Evolutionary conservation across 129 eudicot species (phyloP), one percentile per base, ranked within the genome.

Genomic region (Gnaphalium uliginosum): DNA sequence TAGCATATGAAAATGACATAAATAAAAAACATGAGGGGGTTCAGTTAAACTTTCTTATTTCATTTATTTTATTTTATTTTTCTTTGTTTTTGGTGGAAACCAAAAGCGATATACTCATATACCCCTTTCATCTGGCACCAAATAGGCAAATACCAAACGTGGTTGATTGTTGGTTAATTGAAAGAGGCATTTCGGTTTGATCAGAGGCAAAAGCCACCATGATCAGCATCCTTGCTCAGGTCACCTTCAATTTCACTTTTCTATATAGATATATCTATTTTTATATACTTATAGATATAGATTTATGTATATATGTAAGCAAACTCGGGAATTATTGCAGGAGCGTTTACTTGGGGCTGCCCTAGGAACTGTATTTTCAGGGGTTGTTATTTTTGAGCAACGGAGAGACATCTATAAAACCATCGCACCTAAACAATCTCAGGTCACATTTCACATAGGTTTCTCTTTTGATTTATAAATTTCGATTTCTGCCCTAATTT

Each of bases 301-400:
- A 14, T 24, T 46, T 24, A 66, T 30, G 33, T 68, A 15, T 78
- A 14, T 9, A 22, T 43, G 4, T 37, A 50, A 4, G 24, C 18
- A 64, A 11, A 54, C 53, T 60, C 76, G 33, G 6, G 41, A 50
- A 69, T 32, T 33, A 51, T 13, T 60, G 76, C 88, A 88, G 98
- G 98, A 93, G 92, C 96, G 96, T 67, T 78, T 93, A 11, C 91
- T 93, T 2, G 98, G 98, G 68, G 88, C 88, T 41, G 91, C 95
- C 63, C 82, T 93, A 26, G 98, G 98, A 51, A 84, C 79, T 76
- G 35, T 81, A 22, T 72, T 86, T 32, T 54, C 86, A 33, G 89
- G 89, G 7, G 90, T 71, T 48, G 56, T 87, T 26, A 74, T 93
- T 18, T 85, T 90, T 65, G 87, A 90, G 85, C 92, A 93, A 37